A percentile compares a stretch with the other conserved stretches of the same genome.
Conservation (phyloP, 495 filamentous ascomycete genomes). For the Rostrohypoxylon terebratum region DNA sequence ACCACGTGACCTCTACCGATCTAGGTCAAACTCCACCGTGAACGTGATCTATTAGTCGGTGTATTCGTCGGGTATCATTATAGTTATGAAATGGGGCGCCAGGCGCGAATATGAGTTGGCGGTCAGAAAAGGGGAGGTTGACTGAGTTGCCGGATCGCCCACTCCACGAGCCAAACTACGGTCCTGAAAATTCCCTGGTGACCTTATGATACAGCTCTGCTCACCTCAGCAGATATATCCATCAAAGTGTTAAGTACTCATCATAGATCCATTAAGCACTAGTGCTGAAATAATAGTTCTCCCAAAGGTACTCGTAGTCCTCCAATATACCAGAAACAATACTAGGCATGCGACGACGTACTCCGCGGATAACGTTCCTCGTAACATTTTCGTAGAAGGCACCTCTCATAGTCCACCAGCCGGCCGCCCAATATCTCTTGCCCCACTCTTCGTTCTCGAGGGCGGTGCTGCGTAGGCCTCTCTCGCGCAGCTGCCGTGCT, state of each 20-base stretch:
- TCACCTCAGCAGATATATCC: conserved; percentile 4
- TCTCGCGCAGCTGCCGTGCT: conserved; percentile 82
- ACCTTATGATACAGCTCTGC: not conserved
- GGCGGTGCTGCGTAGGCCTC: conserved; percentile 78
- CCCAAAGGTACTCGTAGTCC: conserved; percentile 98
- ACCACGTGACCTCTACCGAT: not conserved
- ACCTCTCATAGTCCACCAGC: conserved; percentile 95
- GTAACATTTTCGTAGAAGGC: conserved; percentile 96
- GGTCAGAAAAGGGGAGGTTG: not conserved
- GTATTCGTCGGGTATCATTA: not conserved
- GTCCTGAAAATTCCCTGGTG: not conserved
- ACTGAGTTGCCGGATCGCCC: not conserved
- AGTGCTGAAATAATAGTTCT: conserved; percentile 90
- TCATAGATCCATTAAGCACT: conserved; percentile 49
- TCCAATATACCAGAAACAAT: conserved; percentile 85
- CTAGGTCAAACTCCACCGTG: not conserved
- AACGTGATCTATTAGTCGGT: not conserved
- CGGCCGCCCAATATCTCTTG: conserved; percentile 87
- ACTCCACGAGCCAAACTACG: not conserved
- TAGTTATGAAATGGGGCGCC: not conserved
- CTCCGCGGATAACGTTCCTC: conserved; percentile 77
- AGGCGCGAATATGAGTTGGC: not conserved
- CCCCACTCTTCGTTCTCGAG: conserved; percentile 89
- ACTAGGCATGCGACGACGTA: conserved; percentile 80
- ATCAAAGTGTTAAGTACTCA: not conserved